These are phyloP conservation scores for Nakazawaea molendinolei DNA, from an alignment of 805 yeast species.

Conservation along the genomic window DNA sequence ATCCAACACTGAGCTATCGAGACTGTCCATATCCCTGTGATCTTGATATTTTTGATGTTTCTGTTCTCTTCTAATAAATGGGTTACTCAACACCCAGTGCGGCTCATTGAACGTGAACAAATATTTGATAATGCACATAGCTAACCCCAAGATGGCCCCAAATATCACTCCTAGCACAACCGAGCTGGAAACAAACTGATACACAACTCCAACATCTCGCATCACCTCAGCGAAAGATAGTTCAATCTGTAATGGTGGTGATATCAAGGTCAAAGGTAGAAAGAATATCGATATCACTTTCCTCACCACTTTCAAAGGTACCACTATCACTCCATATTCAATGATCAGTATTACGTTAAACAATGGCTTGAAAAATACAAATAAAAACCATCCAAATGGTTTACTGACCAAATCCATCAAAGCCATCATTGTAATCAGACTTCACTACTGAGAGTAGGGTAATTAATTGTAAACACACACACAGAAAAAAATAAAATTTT, in stretches of 20 bases:
- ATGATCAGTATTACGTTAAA: conserved; percentile 1
- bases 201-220: conserved; percentile 3
- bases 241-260: conserved; percentile 1
- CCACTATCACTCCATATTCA: conserved; percentile 3
- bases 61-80: no score
- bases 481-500: no score
- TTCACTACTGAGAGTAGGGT: no score
- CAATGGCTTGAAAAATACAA: conserved; percentile 7
- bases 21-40: no score
- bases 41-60: no score
- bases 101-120: conserved; percentile 8
- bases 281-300: neutral
- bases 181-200: conserved; percentile 10
- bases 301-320: conserved; percentile 4
- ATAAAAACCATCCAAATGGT: conserved; percentile 1
- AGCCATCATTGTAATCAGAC: no score
- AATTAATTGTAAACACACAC: no score
- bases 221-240: neutral
- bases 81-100: neutral
- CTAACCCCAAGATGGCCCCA: conserved; percentile 7
- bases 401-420: no score
- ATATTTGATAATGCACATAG: conserved; percentile 5
- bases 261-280: conserved; percentile 1
- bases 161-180: conserved; percentile 10
- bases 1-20: no score